Evolutionary conservation across 116 monocot species (phyloP).

Genomic region (Phalaenopsis hybrid): DNA sequence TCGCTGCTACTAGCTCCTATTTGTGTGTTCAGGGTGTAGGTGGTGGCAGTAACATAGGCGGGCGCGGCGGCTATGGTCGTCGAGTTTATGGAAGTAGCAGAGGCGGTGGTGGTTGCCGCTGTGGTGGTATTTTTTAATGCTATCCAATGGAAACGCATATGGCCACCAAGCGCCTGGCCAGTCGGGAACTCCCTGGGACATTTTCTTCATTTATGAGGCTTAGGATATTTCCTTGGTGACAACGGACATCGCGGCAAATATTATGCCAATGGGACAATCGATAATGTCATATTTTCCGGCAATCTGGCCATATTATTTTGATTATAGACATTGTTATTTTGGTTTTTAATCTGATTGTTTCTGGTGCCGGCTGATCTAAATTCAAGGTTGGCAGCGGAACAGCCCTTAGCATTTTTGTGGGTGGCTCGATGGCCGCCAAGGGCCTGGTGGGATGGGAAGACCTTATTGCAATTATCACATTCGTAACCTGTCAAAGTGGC

Average conservation of each 20-base stretch:
- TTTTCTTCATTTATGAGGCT: constrained; percentile 68
- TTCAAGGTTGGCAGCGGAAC: constrained; percentile 32
- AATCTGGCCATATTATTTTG: background rate
- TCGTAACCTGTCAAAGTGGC: no score
- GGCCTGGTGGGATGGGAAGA: constrained; percentile 82
- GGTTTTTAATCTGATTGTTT: background rate
- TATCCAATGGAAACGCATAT: no score
- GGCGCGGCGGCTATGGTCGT: no score
- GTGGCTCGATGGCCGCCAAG: constrained; percentile 91
- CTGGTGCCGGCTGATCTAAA: constrained; percentile 1
- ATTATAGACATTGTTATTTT: background rate
- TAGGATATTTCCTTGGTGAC: constrained; percentile 38
- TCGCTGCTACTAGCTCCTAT: no score
- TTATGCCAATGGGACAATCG: constrained; percentile 34
- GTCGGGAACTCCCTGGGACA: constrained; percentile 61
- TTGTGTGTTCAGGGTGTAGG: background rate
- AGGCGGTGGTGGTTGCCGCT: no score
- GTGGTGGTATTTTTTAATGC: background rate
- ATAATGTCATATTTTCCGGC: constrained; percentile 14
- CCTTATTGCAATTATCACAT: constrained; percentile 42
- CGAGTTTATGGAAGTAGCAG: background rate
- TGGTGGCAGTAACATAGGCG: background rate
- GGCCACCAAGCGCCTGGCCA: constrained; percentile 86
- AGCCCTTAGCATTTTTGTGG: constrained; percentile 86
- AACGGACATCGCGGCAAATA: background rate